Conservation (phyloP, 108 stramenopile species). For the Nitzschia inconspicua region DNA sequence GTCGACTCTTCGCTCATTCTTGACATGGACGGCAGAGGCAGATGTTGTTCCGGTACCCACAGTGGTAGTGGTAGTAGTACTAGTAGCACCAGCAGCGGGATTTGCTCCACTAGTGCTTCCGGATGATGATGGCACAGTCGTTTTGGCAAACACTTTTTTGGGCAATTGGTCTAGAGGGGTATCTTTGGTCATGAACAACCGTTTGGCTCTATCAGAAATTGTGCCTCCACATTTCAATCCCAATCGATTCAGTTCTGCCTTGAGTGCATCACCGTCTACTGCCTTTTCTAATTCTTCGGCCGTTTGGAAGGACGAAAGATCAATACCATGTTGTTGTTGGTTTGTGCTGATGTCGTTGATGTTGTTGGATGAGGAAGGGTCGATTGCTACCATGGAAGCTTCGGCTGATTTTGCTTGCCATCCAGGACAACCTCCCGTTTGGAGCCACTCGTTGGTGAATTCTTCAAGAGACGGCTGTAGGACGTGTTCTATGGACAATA, state of each 20-base stretch:
- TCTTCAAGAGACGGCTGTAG: conserved; percentile 39
- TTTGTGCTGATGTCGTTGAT: background rate
- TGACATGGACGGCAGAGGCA: conserved; percentile 6
- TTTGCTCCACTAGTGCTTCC: background rate
- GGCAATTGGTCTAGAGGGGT: conserved; percentile 80
- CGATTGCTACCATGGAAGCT: conserved; percentile 40
- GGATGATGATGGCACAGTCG: conserved; percentile 10
- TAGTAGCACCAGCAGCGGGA: conserved; percentile 4
- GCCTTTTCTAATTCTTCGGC: conserved; percentile 58
- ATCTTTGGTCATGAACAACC: conserved; percentile 89
- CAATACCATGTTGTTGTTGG: conserved; percentile 27
- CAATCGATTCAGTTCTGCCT: conserved; percentile 81
- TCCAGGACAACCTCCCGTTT: conserved; percentile 53
- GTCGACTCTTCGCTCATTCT: conserved; percentile 62
- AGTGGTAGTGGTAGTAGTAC: background rate
- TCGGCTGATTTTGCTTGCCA: conserved; percentile 68
- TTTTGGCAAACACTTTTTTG: conserved; percentile 72
- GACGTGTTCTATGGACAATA: conserved; percentile 47
- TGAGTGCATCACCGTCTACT: conserved; percentile 80
- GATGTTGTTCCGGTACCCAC: background rate
- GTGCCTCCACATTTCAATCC: conserved; percentile 97
- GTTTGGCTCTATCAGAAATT: conserved; percentile 78
- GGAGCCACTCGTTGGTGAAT: conserved; percentile 56
- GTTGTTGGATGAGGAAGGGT: background rate
- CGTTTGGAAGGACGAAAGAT: conserved; percentile 56